A percentile compares a stretch with the other conserved stretches of the same genome.
Evolutionary conservation across 495 filamentous ascomycete species (phyloP).

Genomic region (Halenospora varia): DNA sequence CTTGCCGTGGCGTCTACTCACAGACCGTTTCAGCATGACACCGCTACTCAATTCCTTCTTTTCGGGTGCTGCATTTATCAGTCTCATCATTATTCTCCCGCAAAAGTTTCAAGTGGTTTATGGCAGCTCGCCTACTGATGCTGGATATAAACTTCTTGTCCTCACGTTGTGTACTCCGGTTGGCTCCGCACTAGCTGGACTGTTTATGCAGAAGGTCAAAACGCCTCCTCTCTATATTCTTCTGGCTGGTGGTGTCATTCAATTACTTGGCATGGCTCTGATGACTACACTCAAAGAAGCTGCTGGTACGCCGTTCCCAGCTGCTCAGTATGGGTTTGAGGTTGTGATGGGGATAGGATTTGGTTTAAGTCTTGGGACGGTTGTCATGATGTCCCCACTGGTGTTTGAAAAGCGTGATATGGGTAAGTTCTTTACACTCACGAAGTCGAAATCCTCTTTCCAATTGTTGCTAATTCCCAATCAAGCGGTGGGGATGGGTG

Average conservation of each 20-base stretch:
- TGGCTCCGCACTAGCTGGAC: constrained; percentile 45
- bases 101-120: constrained; percentile 56
- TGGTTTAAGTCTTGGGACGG: not conserved
- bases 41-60: not conserved
- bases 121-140: constrained; percentile 36
- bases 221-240: not conserved
- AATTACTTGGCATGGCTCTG: not conserved
- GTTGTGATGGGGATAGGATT: not conserved
- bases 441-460: no score
- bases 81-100: constrained; percentile 52
- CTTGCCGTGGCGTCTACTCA: not conserved
- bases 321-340: not conserved
- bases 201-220: constrained; percentile 11
- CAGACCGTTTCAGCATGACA: not conserved
- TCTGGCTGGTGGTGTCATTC: not conserved
- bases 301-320: not conserved
- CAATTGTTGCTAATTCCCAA: no score
- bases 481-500: no score
- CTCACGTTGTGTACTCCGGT: constrained; percentile 45
- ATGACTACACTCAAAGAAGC: not conserved
- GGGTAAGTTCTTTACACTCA: no score
- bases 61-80: constrained; percentile 36
- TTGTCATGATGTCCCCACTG: not conserved
- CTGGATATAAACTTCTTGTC: constrained; percentile 55
- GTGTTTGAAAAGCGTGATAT: not conserved